Evolutionary conservation across 768 basidiomycete genomes (phyloP).

Genomic region (Pulveroboletus frians): DNA sequence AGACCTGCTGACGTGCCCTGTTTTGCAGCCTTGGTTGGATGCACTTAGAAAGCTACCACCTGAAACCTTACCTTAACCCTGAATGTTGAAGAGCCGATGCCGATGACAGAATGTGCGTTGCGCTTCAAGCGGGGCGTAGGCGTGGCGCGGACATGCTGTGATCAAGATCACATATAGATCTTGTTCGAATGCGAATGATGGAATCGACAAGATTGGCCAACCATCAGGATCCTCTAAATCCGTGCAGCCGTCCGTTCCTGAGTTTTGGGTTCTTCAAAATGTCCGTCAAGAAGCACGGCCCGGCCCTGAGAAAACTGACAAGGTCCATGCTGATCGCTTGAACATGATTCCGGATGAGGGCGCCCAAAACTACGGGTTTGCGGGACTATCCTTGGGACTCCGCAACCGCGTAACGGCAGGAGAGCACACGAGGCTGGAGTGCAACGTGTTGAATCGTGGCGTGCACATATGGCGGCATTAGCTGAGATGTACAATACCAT

Average conservation of each 20-base stretch:
- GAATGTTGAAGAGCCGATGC: constrained; percentile 9
- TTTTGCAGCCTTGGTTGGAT: constrained; percentile 19
- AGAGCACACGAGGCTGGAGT: constrained; percentile 22
- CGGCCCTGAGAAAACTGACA: constrained; percentile 10
- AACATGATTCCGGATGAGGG: constrained; percentile 1
- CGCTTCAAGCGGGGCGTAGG: constrained; percentile 1
- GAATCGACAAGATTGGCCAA: constrained; percentile 18
- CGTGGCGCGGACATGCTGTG: constrained; percentile 4
- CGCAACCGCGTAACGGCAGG: constrained; percentile 20
- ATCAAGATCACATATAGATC: constrained; percentile 18
- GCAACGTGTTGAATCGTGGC: constrained; percentile 15
- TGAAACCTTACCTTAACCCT: constrained; percentile 17
- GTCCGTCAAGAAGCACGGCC: neutral
- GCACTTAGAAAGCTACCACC: neutral
- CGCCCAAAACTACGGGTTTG: neutral
- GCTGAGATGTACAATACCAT: constrained; percentile 1
- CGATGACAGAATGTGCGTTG: neutral
- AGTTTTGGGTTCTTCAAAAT: constrained; percentile 2
- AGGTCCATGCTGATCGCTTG: constrained; percentile 7
- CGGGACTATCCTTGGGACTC: constrained; percentile 14
- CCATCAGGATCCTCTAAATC: constrained; percentile 13
- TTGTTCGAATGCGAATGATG: constrained; percentile 9
- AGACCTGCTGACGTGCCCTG: constrained; percentile 11
- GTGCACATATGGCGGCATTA: constrained; percentile 15
- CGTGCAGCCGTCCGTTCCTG: constrained; percentile 8